Base-by-base conservation (phyloP, 305 asterid genomes). In the Fraxinus floribunda region DNA sequence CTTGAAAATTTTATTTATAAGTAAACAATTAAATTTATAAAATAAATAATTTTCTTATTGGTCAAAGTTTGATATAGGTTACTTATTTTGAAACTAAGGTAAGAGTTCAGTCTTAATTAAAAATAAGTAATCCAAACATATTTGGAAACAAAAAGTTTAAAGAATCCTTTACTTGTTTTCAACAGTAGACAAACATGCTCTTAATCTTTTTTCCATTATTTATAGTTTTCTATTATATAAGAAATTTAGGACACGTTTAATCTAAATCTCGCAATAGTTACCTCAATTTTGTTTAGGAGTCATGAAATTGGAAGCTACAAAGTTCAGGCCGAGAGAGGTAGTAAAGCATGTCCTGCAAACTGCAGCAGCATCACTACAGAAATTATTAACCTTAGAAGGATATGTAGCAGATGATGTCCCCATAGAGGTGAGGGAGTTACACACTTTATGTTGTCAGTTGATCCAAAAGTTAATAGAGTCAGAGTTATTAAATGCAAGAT, bases 301-400 rank as follows among this genome's bases (percentile, higher is more conserved):
- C 81, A 95, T 95, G 98, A 95, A 88, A 82, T 72, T 95, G 90
- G 98, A 95, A 87, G 98, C 97, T 20, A 87, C 98, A 36, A 95
- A 95, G 87, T 95, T 95, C 85, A 87, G 98, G 78, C 98, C 98
- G 2, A 88, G 98, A 84, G 98, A 95, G 90, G 98, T 95, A 4
- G 94, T 95, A 71, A 95, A 91, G 86, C 98, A 95, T 83, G 98
- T 92, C 26, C 92, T 95, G 74, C 98, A 93, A 89, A 95, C 98
- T 82, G 92, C 98, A 75, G 98, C 98, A 52, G 98, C 98, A 38
- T 95, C 98, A 46, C 84, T 93, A 62, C 94, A 93, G 89, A 95
- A 93, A 84, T 46, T 92, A 64, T 88, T 95, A 41, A 90, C 92
- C 41, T 90, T 95, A 84, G 98, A 95, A 88, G 98, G 98, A 15